These are phyloP conservation scores for Peronospora destructor DNA, from an alignment of 352 stramenopile species.

Conservation along the genomic window DNA sequence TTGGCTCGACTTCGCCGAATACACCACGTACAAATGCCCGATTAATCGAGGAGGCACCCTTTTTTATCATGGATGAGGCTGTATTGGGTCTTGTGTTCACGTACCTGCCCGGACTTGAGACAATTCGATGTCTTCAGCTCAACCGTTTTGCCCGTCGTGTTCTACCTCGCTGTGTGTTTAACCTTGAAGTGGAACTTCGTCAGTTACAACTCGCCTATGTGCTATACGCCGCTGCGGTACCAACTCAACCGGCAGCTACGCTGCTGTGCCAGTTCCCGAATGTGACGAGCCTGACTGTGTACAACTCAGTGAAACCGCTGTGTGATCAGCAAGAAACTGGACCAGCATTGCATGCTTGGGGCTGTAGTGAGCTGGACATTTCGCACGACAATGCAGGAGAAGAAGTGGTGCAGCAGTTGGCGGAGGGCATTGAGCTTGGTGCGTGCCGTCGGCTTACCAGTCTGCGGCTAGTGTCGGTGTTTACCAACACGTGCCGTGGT, in stretches of 20 bases:
- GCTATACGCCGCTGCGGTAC: slow-evolving; percentile 15
- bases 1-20: slow-evolving; percentile 19
- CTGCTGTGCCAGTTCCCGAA: slow-evolving; percentile 56
- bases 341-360: slow-evolving; percentile 65
- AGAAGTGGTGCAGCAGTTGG: slow-evolving; percentile 56
- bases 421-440: slow-evolving; percentile 54
- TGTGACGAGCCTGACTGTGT: slow-evolving; percentile 48
- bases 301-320: slow-evolving; percentile 46
- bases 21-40: slow-evolving; percentile 13
- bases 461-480: slow-evolving; percentile 65
- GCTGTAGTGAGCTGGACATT: slow-evolving; percentile 71
- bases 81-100: slow-evolving; percentile 60
- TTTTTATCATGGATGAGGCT: slow-evolving; percentile 71
- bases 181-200: slow-evolving; percentile 47
- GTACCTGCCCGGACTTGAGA: slow-evolving; percentile 61
- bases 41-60: slow-evolving; percentile 23
- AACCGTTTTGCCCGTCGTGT: slow-evolving; percentile 58
- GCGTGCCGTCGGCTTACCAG: slow-evolving; percentile 47
- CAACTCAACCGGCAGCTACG: slow-evolving; percentile 24
- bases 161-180: slow-evolving; percentile 50
- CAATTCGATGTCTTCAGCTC: slow-evolving; percentile 48
- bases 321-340: slow-evolving; percentile 46
- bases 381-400: slow-evolving; percentile 70
- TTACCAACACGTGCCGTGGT: slow-evolving; percentile 70
- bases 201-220: slow-evolving; percentile 42